Evolutionary conservation across 768 basidiomycete species (phyloP).

Genomic region (Glaciozyma antarctica): DNA sequence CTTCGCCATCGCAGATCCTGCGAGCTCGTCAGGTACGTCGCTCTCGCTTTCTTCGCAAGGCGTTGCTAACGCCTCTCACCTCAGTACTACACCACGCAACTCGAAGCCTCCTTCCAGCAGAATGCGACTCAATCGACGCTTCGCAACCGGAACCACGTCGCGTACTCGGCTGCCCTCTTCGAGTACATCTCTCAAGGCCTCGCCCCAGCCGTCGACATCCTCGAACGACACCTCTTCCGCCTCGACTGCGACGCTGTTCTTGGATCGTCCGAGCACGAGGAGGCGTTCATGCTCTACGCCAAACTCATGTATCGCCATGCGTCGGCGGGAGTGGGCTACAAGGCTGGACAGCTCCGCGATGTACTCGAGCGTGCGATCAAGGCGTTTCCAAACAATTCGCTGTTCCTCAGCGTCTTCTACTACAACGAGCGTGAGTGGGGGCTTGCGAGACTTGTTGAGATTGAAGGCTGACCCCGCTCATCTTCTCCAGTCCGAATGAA

Average conservation of each 20-base stretch:
- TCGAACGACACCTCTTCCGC: conserved; percentile 30
- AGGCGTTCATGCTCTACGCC: conserved; percentile 35
- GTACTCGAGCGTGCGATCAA: conserved; percentile 38
- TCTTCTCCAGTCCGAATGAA: conserved; percentile 30
- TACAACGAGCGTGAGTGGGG: conserved; percentile 34
- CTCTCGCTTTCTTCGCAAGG: background rate
- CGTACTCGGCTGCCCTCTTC: conserved; percentile 34
- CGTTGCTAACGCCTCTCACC: conserved; percentile 6
- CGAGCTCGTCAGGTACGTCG: conserved; percentile 17
- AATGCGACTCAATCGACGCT: conserved; percentile 11
- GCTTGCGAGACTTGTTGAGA: background rate
- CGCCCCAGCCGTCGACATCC: conserved; percentile 29
- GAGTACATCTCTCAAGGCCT: conserved; percentile 32
- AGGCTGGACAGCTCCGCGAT: conserved; percentile 34
- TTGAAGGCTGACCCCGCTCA: background rate
- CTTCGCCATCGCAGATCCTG: conserved; percentile 13
- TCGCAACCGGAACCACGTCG: conserved; percentile 22
- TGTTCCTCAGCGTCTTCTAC: conserved; percentile 40
- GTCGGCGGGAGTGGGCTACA: conserved; percentile 27
- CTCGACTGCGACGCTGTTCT: conserved; percentile 16
- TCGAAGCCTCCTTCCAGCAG: conserved; percentile 21
- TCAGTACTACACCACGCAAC: conserved; percentile 11
- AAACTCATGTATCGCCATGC: conserved; percentile 37
- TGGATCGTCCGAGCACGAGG: conserved; percentile 36
- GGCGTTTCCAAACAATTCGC: conserved; percentile 40